A percentile compares a stretch with the other conserved stretches of the same genome.
phyloP scores from a whole-genome alignment of 371 early-diverging fungal genomes.

The Circinella minor region DNA sequence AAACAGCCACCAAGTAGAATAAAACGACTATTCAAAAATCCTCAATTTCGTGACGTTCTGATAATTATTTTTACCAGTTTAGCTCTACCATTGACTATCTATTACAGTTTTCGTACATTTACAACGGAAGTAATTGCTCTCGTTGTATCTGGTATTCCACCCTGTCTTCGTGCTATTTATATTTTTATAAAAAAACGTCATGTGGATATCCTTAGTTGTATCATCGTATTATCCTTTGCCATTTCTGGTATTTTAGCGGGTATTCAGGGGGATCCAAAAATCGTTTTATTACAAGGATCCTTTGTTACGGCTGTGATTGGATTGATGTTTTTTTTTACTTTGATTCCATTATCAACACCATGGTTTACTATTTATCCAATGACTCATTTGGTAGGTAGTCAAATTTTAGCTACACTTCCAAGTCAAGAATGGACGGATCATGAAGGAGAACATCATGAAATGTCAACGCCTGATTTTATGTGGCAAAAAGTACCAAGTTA shows the following conservation, averaged over 20 bases:
- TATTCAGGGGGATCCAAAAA: constrained; percentile 42
- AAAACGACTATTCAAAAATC: neutral
- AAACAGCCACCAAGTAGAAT: neutral
- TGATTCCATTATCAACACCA: constrained; percentile 45
- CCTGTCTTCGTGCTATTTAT: constrained; percentile 36
- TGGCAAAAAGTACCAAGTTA: constrained; percentile 22
- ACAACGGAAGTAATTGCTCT: constrained; percentile 39
- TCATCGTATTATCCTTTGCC: constrained; percentile 46
- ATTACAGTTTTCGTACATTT: constrained; percentile 37
- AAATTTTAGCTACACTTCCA: constrained; percentile 31
- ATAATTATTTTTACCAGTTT: constrained; percentile 30
- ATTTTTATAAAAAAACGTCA: constrained; percentile 25
- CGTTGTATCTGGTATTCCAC: constrained; percentile 57
- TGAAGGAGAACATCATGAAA: constrained; percentile 22
- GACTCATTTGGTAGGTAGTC: constrained; percentile 34
- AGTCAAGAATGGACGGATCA: constrained; percentile 28
- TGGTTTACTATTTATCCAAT: constrained; percentile 39
- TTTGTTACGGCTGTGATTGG: constrained; percentile 41
- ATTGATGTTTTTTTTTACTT: constrained; percentile 39
- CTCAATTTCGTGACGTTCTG: neutral
- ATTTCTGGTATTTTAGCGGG: constrained; percentile 46
- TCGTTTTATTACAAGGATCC: constrained; percentile 48
- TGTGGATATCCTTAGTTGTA: constrained; percentile 47
- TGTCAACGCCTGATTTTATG: constrained; percentile 29
- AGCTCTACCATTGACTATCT: constrained; percentile 41